Evolutionary conservation across 495 filamentous ascomycete genomes (phyloP).

Genomic region (Platismatia glauca): DNA sequence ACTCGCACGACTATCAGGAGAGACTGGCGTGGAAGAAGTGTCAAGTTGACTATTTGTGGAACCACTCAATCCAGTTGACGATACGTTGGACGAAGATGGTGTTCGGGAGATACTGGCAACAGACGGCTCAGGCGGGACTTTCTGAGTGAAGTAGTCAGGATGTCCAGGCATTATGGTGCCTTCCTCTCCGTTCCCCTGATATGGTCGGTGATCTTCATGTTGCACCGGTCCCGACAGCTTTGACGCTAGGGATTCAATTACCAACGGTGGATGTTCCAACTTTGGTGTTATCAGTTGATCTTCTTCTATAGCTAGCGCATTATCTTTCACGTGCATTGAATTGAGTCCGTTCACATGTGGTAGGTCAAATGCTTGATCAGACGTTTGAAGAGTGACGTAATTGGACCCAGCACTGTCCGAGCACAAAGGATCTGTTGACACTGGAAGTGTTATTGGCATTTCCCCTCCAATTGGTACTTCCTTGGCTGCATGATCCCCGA

Average conservation of each 20-base stretch:
- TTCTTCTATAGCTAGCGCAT: neutral
- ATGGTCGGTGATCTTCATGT: neutral
- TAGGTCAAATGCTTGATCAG: neutral
- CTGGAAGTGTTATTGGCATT: neutral
- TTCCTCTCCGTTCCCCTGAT: neutral
- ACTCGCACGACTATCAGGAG: constrained; percentile 4
- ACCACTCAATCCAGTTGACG: neutral
- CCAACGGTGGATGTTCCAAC: neutral
- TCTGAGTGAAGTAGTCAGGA: constrained; percentile 12
- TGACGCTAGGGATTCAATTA: neutral
- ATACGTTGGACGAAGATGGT: neutral
- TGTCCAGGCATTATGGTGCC: neutral
- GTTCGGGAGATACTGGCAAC: constrained; percentile 7
- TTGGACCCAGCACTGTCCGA: neutral
- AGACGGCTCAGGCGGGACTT: neutral
- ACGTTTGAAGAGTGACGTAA: neutral
- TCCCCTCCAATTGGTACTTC: neutral
- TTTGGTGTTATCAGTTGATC: constrained; percentile 4
- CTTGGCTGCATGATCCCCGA: neutral
- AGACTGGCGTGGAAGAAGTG: constrained; percentile 3
- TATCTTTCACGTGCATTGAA: neutral
- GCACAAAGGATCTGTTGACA: neutral
- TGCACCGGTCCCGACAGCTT: constrained; percentile 4
- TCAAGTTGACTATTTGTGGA: neutral
- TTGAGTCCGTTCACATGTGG: neutral